A percentile compares a stretch with the other conserved stretches of the same genome.
Conservation (phyloP, 2,329 filamentous ascomycete genomes). For the Aspergillus fischeri region DNA sequence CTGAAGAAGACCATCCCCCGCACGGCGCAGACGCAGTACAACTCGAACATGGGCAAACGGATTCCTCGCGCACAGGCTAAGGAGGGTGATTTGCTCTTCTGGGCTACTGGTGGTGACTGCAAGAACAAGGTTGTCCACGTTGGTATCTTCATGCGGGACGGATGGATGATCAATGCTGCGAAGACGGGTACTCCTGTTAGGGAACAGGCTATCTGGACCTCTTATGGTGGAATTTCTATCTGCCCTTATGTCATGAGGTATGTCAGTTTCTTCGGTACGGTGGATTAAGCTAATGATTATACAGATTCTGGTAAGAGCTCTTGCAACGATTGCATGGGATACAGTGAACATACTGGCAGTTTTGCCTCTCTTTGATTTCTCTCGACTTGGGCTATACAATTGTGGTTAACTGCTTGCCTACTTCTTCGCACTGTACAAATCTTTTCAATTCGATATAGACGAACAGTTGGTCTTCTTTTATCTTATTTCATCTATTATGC, state of each 20-base stretch:
- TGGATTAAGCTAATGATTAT: background rate
- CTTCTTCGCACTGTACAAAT: too few species aligned
- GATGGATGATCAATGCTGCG: conserved; percentile 23
- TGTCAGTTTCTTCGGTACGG: background rate
- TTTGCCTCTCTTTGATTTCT: too few species aligned
- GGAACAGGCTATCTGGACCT: conserved; percentile 25
- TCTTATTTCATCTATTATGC: too few species aligned
- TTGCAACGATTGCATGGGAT: background rate
- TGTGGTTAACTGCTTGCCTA: too few species aligned
- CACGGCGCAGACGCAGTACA: conserved; percentile 22
- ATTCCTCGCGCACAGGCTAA: conserved; percentile 17
- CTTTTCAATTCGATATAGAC: too few species aligned
- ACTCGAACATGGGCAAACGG: conserved; percentile 17
- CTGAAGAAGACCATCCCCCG: conserved; percentile 19
- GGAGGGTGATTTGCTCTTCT: conserved; percentile 23
- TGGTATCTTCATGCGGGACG: conserved; percentile 20
- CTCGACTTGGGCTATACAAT: background rate
- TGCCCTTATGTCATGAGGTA: conserved; percentile 23
- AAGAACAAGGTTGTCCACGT: conserved; percentile 18
- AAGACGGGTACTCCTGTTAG: conserved; percentile 21
- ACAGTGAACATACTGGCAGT: too few species aligned
- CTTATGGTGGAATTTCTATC: conserved; percentile 20
- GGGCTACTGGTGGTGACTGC: conserved; percentile 19
- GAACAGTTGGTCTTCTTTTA: too few species aligned
- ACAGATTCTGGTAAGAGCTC: background rate